Evolutionary conservation across 2,329 filamentous ascomycete genomes (phyloP).

Genomic region (Pyricularia sp.): DNA sequence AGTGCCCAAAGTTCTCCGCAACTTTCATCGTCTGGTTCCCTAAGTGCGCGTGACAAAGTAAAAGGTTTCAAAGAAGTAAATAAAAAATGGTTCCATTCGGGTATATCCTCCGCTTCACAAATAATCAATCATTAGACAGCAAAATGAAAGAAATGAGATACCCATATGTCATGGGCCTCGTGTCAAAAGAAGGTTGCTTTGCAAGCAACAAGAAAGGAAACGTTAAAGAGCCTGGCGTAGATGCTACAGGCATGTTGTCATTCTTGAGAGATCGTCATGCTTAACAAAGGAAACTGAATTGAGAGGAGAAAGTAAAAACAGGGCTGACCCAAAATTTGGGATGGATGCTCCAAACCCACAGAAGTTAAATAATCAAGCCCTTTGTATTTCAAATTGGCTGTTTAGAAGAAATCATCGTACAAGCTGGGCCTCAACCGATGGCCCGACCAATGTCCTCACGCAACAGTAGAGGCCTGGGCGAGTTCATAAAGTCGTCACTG

Average conservation of each 20-base stretch:
- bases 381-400: background rate
- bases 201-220: background rate
- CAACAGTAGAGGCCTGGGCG: slow-evolving; percentile 35
- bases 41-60: background rate
- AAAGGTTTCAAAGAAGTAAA: background rate
- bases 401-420: background rate
- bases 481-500: slow-evolving; percentile 38
- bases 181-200: background rate
- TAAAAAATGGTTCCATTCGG: background rate
- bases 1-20: too few species aligned
- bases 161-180: background rate
- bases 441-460: slow-evolving; percentile 41
- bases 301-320: background rate
- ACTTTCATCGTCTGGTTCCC: too few species aligned
- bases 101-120: slow-evolving; percentile 1
- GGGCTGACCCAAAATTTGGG: background rate
- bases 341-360: background rate
- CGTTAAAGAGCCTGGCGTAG: background rate
- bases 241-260: background rate
- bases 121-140: background rate
- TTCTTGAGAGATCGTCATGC: background rate
- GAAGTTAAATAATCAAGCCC: background rate
- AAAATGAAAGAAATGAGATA: background rate
- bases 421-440: slow-evolving; percentile 33
- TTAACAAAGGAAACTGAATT: background rate